These are phyloP conservation scores for Chalara sp. DNA, from an alignment of 2,329 filamentous ascomycete species.

Conservation along the genomic window DNA sequence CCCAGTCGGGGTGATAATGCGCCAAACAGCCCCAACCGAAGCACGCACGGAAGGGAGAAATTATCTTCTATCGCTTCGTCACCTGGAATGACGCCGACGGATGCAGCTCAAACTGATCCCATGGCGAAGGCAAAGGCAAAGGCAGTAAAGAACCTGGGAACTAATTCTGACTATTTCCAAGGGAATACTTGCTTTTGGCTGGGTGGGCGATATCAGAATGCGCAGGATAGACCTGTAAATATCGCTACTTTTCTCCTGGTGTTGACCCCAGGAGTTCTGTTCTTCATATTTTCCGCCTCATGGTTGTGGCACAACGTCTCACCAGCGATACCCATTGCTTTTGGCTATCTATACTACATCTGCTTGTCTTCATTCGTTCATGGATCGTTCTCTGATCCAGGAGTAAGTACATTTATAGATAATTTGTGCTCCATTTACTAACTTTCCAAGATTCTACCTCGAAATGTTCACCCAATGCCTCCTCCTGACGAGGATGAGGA, in stretches of 20 bases:
- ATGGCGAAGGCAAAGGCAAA: conserved; percentile 6
- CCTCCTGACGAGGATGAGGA: conserved; percentile 69
- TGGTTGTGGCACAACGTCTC: conserved; percentile 85
- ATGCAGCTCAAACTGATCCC: conserved; percentile 25
- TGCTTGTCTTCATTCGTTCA: conserved; percentile 92
- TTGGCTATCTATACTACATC: conserved; percentile 85
- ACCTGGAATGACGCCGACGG: conserved; percentile 51
- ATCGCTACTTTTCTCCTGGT: conserved; percentile 76
- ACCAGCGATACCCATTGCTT: conserved; percentile 80
- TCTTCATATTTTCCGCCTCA: conserved; percentile 74
- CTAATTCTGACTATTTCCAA: conserved; percentile 86
- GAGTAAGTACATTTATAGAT: conserved; percentile 53
- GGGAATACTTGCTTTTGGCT: conserved; percentile 90
- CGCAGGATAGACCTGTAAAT: conserved; percentile 81
- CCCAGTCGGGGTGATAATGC: conserved; percentile 46
- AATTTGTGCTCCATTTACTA: conserved; percentile 8
- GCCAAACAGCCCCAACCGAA: conserved; percentile 44
- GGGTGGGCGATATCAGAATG: conserved; percentile 82
- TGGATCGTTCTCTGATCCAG: conserved; percentile 86
- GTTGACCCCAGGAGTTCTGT: conserved; percentile 71
- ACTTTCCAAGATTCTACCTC: conserved; percentile 70
- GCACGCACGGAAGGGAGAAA: conserved; percentile 67
- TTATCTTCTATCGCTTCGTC: conserved; percentile 76
- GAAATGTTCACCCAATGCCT: conserved; percentile 88
- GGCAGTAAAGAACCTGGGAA: conserved; percentile 42